Evolutionary conservation across 352 stramenopile genomes (phyloP), one percentile per base, ranked within the genome.

Genomic region (Globisporangium ultimum): DNA sequence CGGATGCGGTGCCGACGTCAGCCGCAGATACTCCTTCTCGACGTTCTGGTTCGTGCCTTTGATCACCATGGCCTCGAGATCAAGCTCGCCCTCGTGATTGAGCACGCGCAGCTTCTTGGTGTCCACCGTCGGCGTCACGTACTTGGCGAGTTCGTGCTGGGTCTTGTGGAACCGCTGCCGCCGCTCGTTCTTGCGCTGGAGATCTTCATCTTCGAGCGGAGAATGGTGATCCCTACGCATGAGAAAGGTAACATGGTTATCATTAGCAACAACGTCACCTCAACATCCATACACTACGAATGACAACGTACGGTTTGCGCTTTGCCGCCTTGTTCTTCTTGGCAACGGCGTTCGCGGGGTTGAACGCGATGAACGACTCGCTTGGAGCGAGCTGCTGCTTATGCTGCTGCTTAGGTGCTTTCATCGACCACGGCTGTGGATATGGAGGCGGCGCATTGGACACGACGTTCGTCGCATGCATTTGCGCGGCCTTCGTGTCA

Each of bases 1-100:
- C 24, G 96, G 88, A 63, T 97, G 87, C 13, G 97, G 97, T 36
- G 96, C 90, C 60, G 93, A 96, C 24, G 97, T 99, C 55, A 99
- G 84, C 50, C 97, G 92, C 51, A 99, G 80, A 71, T 99, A 99
- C 68, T 99, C 91, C 74, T 99, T 99, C 80, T 99, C 97, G 56
- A 99, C 74, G 7, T 73, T 92, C 64, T 88, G 66, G 68, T 91
- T 98, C 60, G 95, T 99, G 65, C 97, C 97, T 72, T 95, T 96
- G 57, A 98, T 96, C 22, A 87, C 80, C 86, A 96, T 94, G 22
- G 86, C 85, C 21, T 91, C 87, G 17, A 92, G 60, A 53, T 96
- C 86, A 61, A 96, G 63, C 50, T 93, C 87, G 42, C 87, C 87
- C 13, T 94, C 82, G 15, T 68, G 53, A 34, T 76, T 94, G 20